phyloP scores from a whole-genome alignment of 495 filamentous ascomycete species.

The Thermothielavioides terrestris region DNA sequence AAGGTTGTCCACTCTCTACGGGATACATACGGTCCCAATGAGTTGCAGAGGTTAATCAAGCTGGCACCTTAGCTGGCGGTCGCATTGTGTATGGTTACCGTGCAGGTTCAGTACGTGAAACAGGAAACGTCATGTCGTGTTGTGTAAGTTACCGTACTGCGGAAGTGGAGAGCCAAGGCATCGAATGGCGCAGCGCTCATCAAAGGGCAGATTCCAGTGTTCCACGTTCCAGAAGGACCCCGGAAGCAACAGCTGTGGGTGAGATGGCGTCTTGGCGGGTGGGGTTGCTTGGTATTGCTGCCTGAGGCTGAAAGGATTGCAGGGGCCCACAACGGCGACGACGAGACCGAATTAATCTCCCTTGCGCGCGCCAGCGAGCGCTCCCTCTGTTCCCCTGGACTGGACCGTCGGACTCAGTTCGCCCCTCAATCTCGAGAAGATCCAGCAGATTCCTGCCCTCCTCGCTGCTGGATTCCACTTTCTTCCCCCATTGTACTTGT shows the following conservation, averaged over 20 bases:
- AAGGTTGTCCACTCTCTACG: too few species aligned
- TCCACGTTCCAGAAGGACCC: not conserved
- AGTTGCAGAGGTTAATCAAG: too few species aligned
- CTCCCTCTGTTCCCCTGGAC: not conserved
- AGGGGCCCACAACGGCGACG: not conserved
- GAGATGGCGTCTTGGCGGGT: slow-evolving; percentile 1
- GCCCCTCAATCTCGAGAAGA: not conserved
- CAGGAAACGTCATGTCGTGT: too few species aligned
- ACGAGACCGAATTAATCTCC: not conserved
- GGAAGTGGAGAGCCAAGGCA: too few species aligned
- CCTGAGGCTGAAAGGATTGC: not conserved
- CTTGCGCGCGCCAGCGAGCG: not conserved
- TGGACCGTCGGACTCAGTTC: not conserved
- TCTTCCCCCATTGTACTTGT: not conserved
- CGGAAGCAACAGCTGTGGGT: not conserved
- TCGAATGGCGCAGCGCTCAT: too few species aligned
- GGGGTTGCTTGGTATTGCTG: not conserved
- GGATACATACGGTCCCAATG: too few species aligned
- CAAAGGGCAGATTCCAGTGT: slow-evolving; percentile 2
- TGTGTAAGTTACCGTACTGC: too few species aligned
- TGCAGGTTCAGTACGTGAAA: too few species aligned
- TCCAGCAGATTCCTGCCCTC: slow-evolving; percentile 19
- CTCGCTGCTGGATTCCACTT: slow-evolving; percentile 21
- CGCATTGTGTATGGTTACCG: too few species aligned
- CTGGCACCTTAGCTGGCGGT: too few species aligned